Evolutionary conservation across 768 basidiomycete genomes (phyloP).

Genomic region (Saitozyma sp.): DNA sequence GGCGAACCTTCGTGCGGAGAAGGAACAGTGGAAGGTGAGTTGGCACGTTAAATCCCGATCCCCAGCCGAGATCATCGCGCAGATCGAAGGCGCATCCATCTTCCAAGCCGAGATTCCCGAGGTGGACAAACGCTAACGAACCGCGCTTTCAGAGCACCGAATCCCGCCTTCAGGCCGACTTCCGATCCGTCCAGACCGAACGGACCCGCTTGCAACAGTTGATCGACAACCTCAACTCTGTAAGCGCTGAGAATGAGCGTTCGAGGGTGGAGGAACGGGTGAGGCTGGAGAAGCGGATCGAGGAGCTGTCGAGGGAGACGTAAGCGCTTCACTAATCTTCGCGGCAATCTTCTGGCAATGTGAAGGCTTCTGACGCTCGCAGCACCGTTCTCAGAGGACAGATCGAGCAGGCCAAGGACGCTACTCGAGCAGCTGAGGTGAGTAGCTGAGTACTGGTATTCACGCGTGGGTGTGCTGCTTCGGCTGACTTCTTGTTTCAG

Average conservation of each 20-base stretch:
- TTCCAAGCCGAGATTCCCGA: too few relatives aligned
- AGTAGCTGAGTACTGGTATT: background rate
- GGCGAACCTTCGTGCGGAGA: conserved; percentile 87
- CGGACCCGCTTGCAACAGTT: conserved; percentile 81
- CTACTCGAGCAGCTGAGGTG: conserved; percentile 39
- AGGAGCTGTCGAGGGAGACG: conserved; percentile 76
- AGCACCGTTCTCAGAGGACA: conserved; percentile 40
- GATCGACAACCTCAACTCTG: conserved; percentile 83
- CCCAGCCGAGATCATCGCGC: background rate
- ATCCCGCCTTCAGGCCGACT: conserved; percentile 77
- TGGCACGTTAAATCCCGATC: background rate
- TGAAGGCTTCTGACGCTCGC: conserved; percentile 17
- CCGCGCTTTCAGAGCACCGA: conserved; percentile 65
- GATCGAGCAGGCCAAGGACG: conserved; percentile 33
- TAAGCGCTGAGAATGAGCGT: conserved; percentile 83
- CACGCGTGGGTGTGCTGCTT: background rate
- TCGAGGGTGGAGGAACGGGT: conserved; percentile 79
- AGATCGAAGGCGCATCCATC: background rate
- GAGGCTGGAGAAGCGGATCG: conserved; percentile 75
- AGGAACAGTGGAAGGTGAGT: conserved; percentile 83
- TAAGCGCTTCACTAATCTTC: too few relatives aligned
- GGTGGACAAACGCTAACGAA: background rate
- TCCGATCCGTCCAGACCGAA: conserved; percentile 74
- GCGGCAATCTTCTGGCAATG: too few relatives aligned
- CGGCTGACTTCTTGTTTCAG: conserved; percentile 9